Evolutionary conservation across 257 asterid genomes (phyloP).

Genomic region (Ocimum tenuiflorum): DNA sequence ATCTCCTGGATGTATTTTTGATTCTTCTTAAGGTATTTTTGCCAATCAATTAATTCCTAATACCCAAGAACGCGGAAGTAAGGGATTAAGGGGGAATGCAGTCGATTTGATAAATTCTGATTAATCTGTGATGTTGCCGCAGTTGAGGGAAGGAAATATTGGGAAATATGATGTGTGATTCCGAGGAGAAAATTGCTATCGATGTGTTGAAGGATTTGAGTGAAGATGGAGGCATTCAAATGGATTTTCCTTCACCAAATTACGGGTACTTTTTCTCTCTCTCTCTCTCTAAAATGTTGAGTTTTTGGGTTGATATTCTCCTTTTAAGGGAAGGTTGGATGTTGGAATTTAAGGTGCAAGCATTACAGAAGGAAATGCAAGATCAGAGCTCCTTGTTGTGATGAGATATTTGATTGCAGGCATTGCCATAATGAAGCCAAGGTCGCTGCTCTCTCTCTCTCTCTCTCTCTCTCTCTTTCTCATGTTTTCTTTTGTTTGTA

Average conservation of each 20-base stretch:
- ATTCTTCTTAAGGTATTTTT: background rate
- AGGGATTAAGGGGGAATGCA: background rate
- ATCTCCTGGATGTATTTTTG: background rate
- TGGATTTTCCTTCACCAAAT: constrained; percentile 25
- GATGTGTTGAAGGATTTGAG: background rate
- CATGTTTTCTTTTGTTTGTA: background rate
- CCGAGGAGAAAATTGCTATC: constrained; percentile 7
- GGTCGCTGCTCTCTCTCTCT: constrained; percentile 19
- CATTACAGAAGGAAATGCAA: constrained; percentile 61
- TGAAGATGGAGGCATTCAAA: background rate
- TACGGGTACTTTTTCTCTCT: constrained; percentile 32
- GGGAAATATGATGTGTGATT: constrained; percentile 10
- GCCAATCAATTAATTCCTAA: background rate
- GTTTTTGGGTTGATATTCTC: background rate
- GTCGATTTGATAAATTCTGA: no score
- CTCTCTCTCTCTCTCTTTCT: background rate
- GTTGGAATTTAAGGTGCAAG: constrained; percentile 31
- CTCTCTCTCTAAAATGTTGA: background rate
- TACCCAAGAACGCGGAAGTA: background rate
- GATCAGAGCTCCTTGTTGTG: constrained; percentile 56
- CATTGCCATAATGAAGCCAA: constrained; percentile 64
- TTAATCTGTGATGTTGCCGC: no score
- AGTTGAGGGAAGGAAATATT: no score
- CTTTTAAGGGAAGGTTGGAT: background rate
- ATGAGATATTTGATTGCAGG: constrained; percentile 57